These are phyloP conservation scores for Xerocomus cyaneibrunnescens DNA, from an alignment of 1,284 basidiomycete species.

Conservation along the genomic window DNA sequence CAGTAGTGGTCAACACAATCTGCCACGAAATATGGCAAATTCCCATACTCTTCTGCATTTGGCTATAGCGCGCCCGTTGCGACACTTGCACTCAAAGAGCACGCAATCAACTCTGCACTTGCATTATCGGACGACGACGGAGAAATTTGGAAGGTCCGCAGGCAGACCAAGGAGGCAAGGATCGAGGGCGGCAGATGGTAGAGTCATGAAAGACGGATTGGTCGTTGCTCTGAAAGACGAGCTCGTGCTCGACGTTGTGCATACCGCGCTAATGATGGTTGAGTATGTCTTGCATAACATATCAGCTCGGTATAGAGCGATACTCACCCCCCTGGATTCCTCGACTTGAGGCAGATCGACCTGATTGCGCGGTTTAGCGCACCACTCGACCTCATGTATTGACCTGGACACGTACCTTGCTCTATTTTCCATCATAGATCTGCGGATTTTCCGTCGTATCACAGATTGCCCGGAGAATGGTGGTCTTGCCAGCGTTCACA, in stretches of 20 bases:
- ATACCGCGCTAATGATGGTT: background rate
- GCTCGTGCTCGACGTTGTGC: background rate
- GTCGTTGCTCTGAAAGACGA: background rate
- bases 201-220: constrained; percentile 1
- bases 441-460: background rate
- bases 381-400: background rate
- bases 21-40: too few relatives aligned
- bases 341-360: background rate
- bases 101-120: too few relatives aligned
- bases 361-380: background rate
- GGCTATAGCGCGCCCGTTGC: too few relatives aligned
- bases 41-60: too few relatives aligned
- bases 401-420: background rate
- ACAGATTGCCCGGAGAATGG: background rate
- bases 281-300: too few relatives aligned
- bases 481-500: background rate
- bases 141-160: too few relatives aligned
- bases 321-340: background rate
- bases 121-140: too few relatives aligned
- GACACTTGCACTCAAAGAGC: too few relatives aligned
- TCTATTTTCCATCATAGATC: background rate
- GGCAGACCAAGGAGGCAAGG: too few relatives aligned
- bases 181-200: too few relatives aligned
- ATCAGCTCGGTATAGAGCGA: too few relatives aligned
- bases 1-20: too few relatives aligned